phyloP scores from a whole-genome alignment of 805 yeast genomes.

The Candida khao-thaluensis region DNA sequence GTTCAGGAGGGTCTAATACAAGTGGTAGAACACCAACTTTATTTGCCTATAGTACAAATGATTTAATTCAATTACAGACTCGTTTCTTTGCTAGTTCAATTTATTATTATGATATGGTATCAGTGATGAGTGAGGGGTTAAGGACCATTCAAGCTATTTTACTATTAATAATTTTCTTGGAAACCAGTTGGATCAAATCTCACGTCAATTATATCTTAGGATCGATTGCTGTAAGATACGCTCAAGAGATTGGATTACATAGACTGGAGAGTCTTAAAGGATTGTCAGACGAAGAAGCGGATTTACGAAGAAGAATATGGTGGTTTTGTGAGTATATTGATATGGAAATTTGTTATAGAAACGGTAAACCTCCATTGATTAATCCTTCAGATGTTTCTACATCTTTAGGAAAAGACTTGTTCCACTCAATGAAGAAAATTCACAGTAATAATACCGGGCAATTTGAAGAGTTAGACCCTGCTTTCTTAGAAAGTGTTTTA shows the following conservation, averaged over 20 bases:
- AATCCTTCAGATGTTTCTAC: constrained; percentile 33
- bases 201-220: constrained; percentile 30
- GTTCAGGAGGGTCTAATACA: not conserved
- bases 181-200: constrained; percentile 27
- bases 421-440: constrained; percentile 1
- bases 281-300: constrained; percentile 22
- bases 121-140: constrained; percentile 51
- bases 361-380: constrained; percentile 41
- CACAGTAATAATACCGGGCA: not conserved
- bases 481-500: constrained; percentile 7
- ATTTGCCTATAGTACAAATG: constrained; percentile 12
- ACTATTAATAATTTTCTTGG: constrained; percentile 43
- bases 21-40: constrained; percentile 11
- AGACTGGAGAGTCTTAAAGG: constrained; percentile 28
- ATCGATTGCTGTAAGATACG: constrained; percentile 37
- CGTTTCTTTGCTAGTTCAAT: constrained; percentile 33
- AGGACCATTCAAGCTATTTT: constrained; percentile 52
- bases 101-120: constrained; percentile 52
- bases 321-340: constrained; percentile 37
- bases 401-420: constrained; percentile 21
- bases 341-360: constrained; percentile 37
- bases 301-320: constrained; percentile 32
- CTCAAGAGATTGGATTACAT: constrained; percentile 44
- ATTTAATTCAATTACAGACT: constrained; percentile 20
- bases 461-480: constrained; percentile 11